Base-by-base conservation (phyloP, 371 early-diverging fungal genomes). In the Mucor plumbeus region DNA sequence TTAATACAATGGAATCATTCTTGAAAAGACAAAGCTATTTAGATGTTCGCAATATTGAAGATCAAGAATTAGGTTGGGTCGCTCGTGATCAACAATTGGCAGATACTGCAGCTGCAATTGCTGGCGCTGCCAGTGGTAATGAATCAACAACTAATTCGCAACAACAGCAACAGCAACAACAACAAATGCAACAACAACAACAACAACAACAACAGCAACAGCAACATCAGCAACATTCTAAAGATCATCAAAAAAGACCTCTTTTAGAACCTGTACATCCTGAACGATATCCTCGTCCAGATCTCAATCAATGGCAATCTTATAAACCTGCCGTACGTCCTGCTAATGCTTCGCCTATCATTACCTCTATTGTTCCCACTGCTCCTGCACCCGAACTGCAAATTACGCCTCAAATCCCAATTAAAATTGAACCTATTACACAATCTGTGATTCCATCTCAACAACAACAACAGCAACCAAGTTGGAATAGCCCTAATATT, bases 231-330 rank as follows among this genome's bases (percentile, higher is more conserved):
- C 66, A 11, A 11, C 65, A 47, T 10, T 50, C 60, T 63, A 70
- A 68, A 67, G 82, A 73, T 41, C 70, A 72, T 64, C 76, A 67
- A 14, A 80, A 80, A 34, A 71, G 82, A 40, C 85, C 85, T 1
- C 75, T 88, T 55, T 74, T 91, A 67, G 89, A 91, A 47, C 83
- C 92, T n/a, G 87, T 91, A 7, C 82, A 91, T 73, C 83, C 88
- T 15, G 92, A 92, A 62, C 69, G 85, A 61, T 92, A 88, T 75
- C 89, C 92, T 38, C 84, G 92, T 15, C 95, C 95, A 9, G 93
- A 94, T 71, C 81, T 93, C 61, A 77, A 76, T n/a, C 88, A 88
- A 74, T 94, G 93, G 93, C 81, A 77, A 50, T 43, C 82, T 4
- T 91, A 88, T 64, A 88, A 90, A 47, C 90, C 91, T 7, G 65